Conservation (phyloP, 768 basidiomycete genomes). For the Pisolithus orientalis region DNA sequence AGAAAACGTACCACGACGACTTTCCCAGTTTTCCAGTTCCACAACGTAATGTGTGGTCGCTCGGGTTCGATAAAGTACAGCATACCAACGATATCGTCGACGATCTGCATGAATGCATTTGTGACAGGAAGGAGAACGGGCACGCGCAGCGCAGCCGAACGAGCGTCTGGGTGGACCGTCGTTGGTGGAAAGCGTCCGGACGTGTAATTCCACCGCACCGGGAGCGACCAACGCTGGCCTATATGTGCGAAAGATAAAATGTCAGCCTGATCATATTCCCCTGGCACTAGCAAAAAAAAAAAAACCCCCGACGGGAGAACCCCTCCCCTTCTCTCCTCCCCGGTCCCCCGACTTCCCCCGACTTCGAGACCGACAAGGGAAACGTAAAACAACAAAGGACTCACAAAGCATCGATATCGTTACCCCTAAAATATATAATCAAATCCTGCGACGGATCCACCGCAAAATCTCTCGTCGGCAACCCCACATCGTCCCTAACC, state of each 20-base stretch:
- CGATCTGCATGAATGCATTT: constrained; percentile 43
- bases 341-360: too few species aligned
- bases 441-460: constrained; percentile 65
- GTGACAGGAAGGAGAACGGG: constrained; percentile 16
- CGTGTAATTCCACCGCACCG: constrained; percentile 30
- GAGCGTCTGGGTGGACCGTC: constrained; percentile 38
- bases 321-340: too few species aligned
- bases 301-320: too few species aligned
- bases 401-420: constrained; percentile 11
- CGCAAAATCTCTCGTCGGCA: constrained; percentile 49
- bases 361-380: too few species aligned
- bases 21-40: constrained; percentile 47
- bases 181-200: constrained; percentile 40
- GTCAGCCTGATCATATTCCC: neutral
- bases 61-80: constrained; percentile 31
- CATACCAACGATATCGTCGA: constrained; percentile 46
- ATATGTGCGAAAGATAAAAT: neutral
- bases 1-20: constrained; percentile 36
- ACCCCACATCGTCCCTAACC: constrained; percentile 30
- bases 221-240: constrained; percentile 8
- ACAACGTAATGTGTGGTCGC: constrained; percentile 26
- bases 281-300: too few species aligned
- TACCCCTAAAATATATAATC: constrained; percentile 36
- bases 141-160: constrained; percentile 21
- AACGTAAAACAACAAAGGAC: neutral